Evolutionary conservation across 352 stramenopile genomes (phyloP), one percentile per base, ranked within the genome.

Genomic region (Phytophthora multivora): DNA sequence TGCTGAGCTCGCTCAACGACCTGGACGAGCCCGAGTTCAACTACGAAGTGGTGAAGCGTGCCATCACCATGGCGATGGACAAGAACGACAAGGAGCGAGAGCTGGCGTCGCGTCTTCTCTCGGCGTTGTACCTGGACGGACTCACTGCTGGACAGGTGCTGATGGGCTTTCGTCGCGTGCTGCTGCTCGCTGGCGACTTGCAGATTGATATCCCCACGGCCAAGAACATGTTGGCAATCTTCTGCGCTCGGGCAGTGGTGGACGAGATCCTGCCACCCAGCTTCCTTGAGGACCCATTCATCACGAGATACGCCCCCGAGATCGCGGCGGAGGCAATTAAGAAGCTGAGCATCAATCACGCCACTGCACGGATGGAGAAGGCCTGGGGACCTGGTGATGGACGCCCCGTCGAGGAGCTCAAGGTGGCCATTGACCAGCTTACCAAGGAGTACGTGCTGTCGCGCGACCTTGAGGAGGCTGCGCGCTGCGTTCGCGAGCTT

Each of bases 181-280:
- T 99, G 43, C 85, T 99, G 59, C 82, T 95, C 8, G 85, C 98
- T 7, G 94, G 98, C 31, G 97, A 99, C 67, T 83, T 99, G 55
- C 80, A 92, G 58, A 96, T 99, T 48, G 97, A 99, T 62, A 98
- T 89, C 86, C 97, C 63, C 69, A 97, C 79, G 71, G 89, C 89
- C 48, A 81, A 96, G 66, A 90, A 83, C 40, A 98, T 98, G 85
- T 80, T 99, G 25, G 88, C 94, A 33, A 98, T 97, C 63, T 99
- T 99, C 80, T 79, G 98, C 26, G 98, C 97, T 4, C 91, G 98
- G 19, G 97, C 97, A 5, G 96, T 99, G 9, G 96, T 98, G 33
- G 98, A 99, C 66, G 98, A 99, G 70, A 97, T 99, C 30, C 67
- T 99, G 11, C 95, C 98, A 31, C 98, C 98, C 16, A 97, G 95